Conservation (phyloP, 768 basidiomycete species). For the Jaapia argillacea region DNA sequence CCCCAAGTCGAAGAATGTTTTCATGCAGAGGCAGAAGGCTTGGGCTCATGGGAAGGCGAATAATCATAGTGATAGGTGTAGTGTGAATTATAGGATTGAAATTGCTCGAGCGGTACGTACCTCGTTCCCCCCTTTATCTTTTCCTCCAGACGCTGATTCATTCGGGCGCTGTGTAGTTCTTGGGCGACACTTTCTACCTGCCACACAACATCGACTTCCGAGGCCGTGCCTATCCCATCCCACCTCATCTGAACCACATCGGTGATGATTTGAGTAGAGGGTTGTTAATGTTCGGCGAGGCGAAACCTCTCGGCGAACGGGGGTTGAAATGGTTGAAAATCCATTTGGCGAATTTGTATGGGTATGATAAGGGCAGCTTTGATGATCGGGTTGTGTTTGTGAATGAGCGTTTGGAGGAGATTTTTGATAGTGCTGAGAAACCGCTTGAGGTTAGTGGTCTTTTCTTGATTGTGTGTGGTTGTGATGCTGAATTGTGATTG, state of each 20-base stretch:
- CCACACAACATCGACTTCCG: constrained; percentile 98
- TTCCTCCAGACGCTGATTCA: constrained; percentile 2
- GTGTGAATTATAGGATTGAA: constrained; percentile 93
- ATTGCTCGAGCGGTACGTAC: constrained; percentile 78
- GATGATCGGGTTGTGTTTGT: constrained; percentile 84
- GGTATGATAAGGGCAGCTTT: constrained; percentile 91
- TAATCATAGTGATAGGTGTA: constrained; percentile 88
- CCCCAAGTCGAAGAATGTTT: constrained; percentile 44
- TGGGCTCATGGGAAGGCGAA: constrained; percentile 55
- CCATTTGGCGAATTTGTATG: constrained; percentile 87
- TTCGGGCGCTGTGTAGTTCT: constrained; percentile 56
- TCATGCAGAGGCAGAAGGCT: constrained; percentile 42
- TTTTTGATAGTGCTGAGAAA: constrained; percentile 74
- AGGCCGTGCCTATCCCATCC: constrained; percentile 93
- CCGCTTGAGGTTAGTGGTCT: constrained; percentile 59
- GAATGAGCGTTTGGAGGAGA: constrained; percentile 58
- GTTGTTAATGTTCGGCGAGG: constrained; percentile 72
- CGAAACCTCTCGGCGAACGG: constrained; percentile 68
- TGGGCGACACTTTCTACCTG: constrained; percentile 81
- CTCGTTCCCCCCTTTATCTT: not conserved
- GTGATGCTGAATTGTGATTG: constrained; percentile 28
- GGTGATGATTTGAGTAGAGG: constrained; percentile 91
- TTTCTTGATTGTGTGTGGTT: constrained; percentile 3
- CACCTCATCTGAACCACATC: constrained; percentile 91
- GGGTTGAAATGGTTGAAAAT: constrained; percentile 95